phyloP scores from a whole-genome alignment of 2,329 filamentous ascomycete genomes.

The Arthrobotrys iridis region DNA sequence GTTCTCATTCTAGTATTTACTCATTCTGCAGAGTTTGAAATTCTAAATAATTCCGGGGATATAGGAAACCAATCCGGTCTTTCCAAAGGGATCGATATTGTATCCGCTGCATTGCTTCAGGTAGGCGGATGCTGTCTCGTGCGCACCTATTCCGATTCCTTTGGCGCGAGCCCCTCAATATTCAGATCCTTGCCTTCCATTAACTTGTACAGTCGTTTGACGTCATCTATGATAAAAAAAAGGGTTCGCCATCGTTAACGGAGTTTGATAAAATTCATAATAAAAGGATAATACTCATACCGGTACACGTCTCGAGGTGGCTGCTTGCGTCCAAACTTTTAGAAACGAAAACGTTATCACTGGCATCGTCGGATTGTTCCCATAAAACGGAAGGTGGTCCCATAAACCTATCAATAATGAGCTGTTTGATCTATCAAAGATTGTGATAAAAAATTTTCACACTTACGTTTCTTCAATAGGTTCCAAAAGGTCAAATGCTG shows the following conservation, averaged over 20 bases:
- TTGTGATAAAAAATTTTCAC: neutral
- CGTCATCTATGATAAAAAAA: conserved; percentile 75
- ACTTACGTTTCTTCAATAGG: conserved; percentile 87
- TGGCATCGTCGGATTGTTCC: conserved; percentile 83
- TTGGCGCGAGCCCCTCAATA: conserved; percentile 71
- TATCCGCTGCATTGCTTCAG: neutral
- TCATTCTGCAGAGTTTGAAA: neutral
- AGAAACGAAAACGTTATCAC: conserved; percentile 94
- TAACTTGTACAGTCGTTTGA: conserved; percentile 89
- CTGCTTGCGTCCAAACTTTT: conserved; percentile 98
- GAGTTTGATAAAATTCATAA: neutral
- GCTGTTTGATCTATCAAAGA: neutral
- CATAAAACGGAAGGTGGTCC: conserved; percentile 83
- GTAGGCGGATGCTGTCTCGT: neutral
- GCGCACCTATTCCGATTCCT: neutral
- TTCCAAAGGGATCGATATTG: neutral
- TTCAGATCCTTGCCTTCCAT: conserved; percentile 84
- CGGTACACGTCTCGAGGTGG: conserved; percentile 91
- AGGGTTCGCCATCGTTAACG: neutral
- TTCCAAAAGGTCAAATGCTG: conserved; percentile 90
- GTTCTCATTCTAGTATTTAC: neutral
- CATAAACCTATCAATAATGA: conserved; percentile 30
- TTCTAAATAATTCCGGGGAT: too few relatives aligned
- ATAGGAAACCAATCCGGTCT: neutral
- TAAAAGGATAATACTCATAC: conserved; percentile 61